Base-by-base conservation (phyloP, 345 rosid genomes). In the Durio zibethinus region DNA sequence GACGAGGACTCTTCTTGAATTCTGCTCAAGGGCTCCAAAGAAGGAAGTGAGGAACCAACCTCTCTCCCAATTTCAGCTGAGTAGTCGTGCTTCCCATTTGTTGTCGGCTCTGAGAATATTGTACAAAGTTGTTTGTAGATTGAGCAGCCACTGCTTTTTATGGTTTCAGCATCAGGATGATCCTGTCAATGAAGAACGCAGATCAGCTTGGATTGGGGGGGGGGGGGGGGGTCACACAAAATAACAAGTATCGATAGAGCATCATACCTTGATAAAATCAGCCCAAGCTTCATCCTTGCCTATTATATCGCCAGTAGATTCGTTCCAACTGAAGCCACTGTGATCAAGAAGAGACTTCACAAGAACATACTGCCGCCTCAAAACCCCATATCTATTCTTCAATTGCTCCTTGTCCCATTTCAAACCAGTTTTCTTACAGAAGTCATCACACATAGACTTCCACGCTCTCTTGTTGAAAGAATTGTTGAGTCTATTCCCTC, bases 151-250 rank as follows among this genome's bases (percentile, higher is more conserved):
- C 71, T 59, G 52, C 57, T 73, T 85, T 78, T 85, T 38, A 88
- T 79, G 64, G 73, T 65, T 72, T 89, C 89, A 63, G 91, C 89
- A 72, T 88, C 91, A 8, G 91, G 88, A 75, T 83, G 84, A 75
- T 20, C 94, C 91, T 86, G 81, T 33, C 40, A 40, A 59, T n/a
- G 15, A 78, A 76, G 42, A 80, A 75, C 21, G 76, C 9, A 69
- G 27, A 64, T 70, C 59, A 78, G 73, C 67, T 78, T 50, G 61
- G 15, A 33, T 48, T 53, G 11, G 16, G 29, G 8, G 10, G 7
- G 4, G 4, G 29, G 18, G 14, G 12, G 20, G 67, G 1, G 6
- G 38, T 54, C 21, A 23, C 52, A 21, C 7, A 48, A 38, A 31
- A 78, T 9, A 62, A 50, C 25, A 35, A 2, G 57, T 35, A 62